These are phyloP conservation scores for Rosa chinensis DNA, from an alignment of 306 rosid genomes.

Conservation along the genomic window DNA sequence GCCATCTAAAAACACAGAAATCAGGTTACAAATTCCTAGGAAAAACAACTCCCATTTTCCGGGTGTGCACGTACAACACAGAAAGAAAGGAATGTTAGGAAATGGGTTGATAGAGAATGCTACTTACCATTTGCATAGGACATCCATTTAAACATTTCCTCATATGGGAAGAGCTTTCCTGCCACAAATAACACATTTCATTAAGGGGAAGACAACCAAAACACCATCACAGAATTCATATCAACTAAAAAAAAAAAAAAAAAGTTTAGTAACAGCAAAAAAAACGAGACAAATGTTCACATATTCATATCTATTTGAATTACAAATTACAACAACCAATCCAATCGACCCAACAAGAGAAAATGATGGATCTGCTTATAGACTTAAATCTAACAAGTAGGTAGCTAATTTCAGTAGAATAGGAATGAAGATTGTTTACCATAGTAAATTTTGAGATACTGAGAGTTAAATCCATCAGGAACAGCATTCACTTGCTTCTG, in stretches of 20 bases:
- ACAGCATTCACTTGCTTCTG: conserved; percentile 28
- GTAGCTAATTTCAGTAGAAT: neutral
- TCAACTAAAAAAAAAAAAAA: neutral
- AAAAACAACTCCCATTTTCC: neutral
- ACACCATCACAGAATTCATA: neutral
- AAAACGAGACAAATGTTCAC: neutral
- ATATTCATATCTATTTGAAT: neutral
- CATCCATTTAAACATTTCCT: conserved; percentile 74
- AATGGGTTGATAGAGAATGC: neutral
- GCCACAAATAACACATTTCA: conserved; percentile 10
- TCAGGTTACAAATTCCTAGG: neutral
- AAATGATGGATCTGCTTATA: neutral
- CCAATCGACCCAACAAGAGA: neutral
- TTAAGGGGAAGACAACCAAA: neutral
- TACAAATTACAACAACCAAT: conserved; percentile 2
- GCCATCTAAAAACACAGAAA: conserved; percentile 58
- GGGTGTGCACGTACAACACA: neutral
- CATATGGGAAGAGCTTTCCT: conserved; percentile 84
- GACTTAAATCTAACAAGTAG: neutral
- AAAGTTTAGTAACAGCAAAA: neutral
- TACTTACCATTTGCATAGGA: conserved; percentile 81
- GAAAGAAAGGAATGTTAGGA: neutral
- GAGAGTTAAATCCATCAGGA: conserved; percentile 41
- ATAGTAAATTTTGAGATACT: conserved; percentile 61
- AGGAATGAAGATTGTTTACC: conserved; percentile 30